Base-by-base conservation (phyloP, 2,329 filamentous ascomycete species). In the Pseudofabraea citricarpa region DNA sequence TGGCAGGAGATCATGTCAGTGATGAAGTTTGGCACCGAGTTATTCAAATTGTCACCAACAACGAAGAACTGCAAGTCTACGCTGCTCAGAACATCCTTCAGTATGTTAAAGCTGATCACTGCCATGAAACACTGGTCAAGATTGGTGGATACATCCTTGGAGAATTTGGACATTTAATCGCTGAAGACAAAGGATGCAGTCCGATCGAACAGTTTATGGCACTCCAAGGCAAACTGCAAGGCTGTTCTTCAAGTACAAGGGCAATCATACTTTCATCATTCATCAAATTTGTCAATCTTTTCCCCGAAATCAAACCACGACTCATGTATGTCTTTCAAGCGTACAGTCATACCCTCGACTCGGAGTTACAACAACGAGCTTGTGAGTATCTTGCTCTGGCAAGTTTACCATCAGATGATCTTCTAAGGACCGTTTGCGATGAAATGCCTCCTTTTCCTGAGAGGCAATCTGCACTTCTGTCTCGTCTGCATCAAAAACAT, bases 381-480 rank as follows among this genome's bases (percentile, higher is more conserved):
- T 98, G 90, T 67, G 93, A 98, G 64, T 98, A 97, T 63, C 73
- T 96, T 47, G 82, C 86, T 1, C 73, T 98, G 49, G 89, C 90
- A 15, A 90, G 79, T 24, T 75, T 94, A 62, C 86, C 89, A 0
- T 89, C 88, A 0, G 93, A 98, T 57, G 90, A 97, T 52, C 76
- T 98, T 6, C 73, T 98, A 10, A 81, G 93, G 40, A 97, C 93
- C 0, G 83, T 98, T 5, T 95, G 90, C 64, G 93, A 98, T 56
- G 93, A 98, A 64, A 98, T 98, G 94, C 93, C 93, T 2, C 90
- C 93, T 0, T 98, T 97, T 68, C 94, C 93, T 0, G 90, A 98
- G 64, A 77, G 94, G 47, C 84, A 95, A 46, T 97, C 93, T 5
- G 91, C 93, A 2, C 72, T 98, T 21, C 73, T 98, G 9, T 96